Conservation (phyloP, 2,329 filamentous ascomycete genomes). For the Corynespora cassiicola region DNA sequence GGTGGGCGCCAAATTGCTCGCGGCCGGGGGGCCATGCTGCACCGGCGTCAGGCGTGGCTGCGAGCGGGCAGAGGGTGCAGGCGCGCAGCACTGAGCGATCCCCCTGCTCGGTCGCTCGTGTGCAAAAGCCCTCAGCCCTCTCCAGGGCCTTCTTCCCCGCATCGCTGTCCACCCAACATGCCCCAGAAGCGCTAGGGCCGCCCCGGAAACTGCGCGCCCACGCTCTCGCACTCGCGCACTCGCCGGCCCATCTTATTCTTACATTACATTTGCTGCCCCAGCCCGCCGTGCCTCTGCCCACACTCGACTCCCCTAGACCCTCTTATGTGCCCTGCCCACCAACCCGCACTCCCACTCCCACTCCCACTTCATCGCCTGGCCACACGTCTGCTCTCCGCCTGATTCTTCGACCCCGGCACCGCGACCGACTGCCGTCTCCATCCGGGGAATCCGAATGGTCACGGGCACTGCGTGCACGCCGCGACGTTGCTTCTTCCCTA, state of each 20-base stretch:
- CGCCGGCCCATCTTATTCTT: constrained; percentile 3
- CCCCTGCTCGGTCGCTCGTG: too few species aligned
- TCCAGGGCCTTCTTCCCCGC: constrained; percentile 16
- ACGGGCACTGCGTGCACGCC: constrained; percentile 21
- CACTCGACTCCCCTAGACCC: constrained; percentile 5
- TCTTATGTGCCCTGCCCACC: constrained; percentile 17
- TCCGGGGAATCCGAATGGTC: constrained; percentile 24
- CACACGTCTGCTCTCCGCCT: constrained; percentile 2
- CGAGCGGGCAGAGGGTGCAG: not conserved
- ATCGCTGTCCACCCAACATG: constrained; percentile 16
- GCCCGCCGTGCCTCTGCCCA: constrained; percentile 6
- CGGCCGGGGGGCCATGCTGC: constrained; percentile 12
- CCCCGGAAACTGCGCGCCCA: constrained; percentile 10
- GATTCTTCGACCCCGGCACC: constrained; percentile 1
- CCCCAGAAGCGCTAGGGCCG: constrained; percentile 21
- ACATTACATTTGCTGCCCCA: constrained; percentile 20
- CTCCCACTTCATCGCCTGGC: constrained; percentile 5
- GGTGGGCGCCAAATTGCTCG: constrained; percentile 8
- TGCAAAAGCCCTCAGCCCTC: too few species aligned
- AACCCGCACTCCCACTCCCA: constrained; percentile 23
- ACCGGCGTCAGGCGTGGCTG: not conserved
- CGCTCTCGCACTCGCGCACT: constrained; percentile 10
- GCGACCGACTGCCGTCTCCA: constrained; percentile 5
- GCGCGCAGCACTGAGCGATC: too few species aligned
- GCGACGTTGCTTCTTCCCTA: constrained; percentile 27